Evolutionary conservation across 148 eudicot genomes (phyloP).

Genomic region (Pharnaceum exiguum): DNA sequence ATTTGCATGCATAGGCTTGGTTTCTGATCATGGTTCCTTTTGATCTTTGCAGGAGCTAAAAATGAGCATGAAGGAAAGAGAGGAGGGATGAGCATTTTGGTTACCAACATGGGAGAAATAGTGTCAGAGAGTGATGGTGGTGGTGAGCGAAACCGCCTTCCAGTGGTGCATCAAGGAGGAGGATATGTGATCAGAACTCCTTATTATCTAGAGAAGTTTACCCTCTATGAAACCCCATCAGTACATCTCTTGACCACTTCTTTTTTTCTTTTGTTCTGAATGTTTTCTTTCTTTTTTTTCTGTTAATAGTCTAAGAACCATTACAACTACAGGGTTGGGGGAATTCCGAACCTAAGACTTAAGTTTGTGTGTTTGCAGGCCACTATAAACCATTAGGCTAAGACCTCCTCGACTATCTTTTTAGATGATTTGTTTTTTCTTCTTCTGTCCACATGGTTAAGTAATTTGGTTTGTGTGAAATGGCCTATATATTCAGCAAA

Average conservation of each 20-base stretch:
- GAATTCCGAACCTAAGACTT: no score
- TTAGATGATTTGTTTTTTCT: no score
- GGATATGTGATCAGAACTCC: background rate
- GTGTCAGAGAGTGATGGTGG: background rate
- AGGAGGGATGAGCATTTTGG: background rate
- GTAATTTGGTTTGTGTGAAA: no score
- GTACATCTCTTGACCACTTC: conserved; percentile 14
- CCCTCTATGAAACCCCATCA: conserved; percentile 22
- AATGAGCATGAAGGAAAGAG: background rate
- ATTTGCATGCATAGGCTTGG: background rate
- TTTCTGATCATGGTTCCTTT: background rate
- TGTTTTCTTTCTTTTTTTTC: background rate
- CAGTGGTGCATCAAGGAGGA: conserved; percentile 8
- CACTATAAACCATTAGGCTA: no score
- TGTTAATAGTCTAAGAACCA: background rate
- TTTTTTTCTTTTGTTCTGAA: background rate
- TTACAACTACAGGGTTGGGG: no score
- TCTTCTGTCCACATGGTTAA: no score
- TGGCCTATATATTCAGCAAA: no score
- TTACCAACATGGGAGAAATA: background rate
- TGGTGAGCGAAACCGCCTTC: background rate
- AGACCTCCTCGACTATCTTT: no score
- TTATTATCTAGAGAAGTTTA: conserved; percentile 25
- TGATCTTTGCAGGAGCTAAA: conserved; percentile 1
- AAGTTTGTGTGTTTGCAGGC: background rate